These are phyloP conservation scores for Fusarium austroafricanum DNA, from an alignment of 2,329 filamentous ascomycete species.

Conservation along the genomic window DNA sequence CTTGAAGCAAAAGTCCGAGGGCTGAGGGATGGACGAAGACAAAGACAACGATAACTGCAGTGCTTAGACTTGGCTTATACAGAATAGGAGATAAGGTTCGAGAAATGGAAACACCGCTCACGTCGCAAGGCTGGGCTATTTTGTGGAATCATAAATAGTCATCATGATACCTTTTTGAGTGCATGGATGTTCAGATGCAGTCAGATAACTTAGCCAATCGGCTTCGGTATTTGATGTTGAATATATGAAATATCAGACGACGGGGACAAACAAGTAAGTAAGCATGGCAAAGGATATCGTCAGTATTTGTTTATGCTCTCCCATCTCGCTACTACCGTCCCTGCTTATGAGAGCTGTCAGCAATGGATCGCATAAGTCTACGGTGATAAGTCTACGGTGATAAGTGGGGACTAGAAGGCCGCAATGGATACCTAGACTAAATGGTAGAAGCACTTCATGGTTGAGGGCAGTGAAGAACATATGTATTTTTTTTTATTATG, in stretches of 20 bases:
- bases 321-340: constrained; percentile 13
- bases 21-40: constrained; percentile 2
- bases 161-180: neutral
- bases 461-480: neutral
- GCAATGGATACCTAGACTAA: constrained; percentile 14
- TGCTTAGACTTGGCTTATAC: constrained; percentile 23
- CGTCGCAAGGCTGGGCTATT: constrained; percentile 14
- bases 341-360: constrained; percentile 25
- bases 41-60: constrained; percentile 3
- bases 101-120: constrained; percentile 25
- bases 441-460: constrained; percentile 4
- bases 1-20: neutral
- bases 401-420: neutral
- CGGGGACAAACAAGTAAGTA: neutral
- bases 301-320: neutral
- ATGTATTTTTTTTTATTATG: no score
- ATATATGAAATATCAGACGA: neutral
- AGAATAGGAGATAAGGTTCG: constrained; percentile 30
- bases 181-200: neutral
- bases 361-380: neutral
- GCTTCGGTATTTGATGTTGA: neutral
- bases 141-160: constrained; percentile 22
- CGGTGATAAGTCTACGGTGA: no score
- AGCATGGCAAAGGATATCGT: neutral
- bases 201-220: neutral